phyloP scores from a whole-genome alignment of 768 basidiomycete species.

The Hericium rajendrae region DNA sequence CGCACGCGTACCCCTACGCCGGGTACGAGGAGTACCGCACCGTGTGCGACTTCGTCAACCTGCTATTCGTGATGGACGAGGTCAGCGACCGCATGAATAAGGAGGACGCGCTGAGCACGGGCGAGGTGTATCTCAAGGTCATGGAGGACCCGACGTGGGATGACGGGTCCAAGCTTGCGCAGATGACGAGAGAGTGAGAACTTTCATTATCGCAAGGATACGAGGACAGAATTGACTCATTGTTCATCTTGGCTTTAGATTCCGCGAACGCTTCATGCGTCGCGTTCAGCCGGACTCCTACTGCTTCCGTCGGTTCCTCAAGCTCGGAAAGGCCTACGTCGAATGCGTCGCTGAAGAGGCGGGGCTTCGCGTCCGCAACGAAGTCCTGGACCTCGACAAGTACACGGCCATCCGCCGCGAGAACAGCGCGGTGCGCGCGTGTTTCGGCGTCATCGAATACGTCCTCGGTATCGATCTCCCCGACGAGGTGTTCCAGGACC shows the following conservation, averaged over 20 bases:
- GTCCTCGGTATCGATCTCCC: conserved; percentile 53
- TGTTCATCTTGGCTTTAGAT: neutral
- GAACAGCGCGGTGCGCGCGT: conserved; percentile 57
- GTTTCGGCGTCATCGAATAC: conserved; percentile 55
- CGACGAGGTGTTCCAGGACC: conserved; percentile 51
- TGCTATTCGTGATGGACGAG: conserved; percentile 60
- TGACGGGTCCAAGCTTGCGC: conserved; percentile 44
- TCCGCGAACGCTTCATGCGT: conserved; percentile 34
- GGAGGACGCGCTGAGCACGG: conserved; percentile 42
- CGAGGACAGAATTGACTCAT: neutral
- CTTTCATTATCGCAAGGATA: neutral
- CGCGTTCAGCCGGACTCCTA: conserved; percentile 31
- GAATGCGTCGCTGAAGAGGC: conserved; percentile 51
- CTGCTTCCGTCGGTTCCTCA: conserved; percentile 39
- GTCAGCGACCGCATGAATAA: conserved; percentile 57
- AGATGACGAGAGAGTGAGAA: conserved; percentile 53
- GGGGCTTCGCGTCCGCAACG: conserved; percentile 44
- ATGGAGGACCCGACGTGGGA: conserved; percentile 43
- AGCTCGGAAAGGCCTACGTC: conserved; percentile 46
- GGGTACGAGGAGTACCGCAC: conserved; percentile 48
- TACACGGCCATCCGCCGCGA: conserved; percentile 55
- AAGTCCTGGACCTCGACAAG: conserved; percentile 43
- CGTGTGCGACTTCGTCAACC: conserved; percentile 54
- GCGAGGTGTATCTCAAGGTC: conserved; percentile 41
- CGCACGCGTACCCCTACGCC: conserved; percentile 50